phyloP scores from a whole-genome alignment of 2,329 filamentous ascomycete species.

The Trichocomaceae sp. region DNA sequence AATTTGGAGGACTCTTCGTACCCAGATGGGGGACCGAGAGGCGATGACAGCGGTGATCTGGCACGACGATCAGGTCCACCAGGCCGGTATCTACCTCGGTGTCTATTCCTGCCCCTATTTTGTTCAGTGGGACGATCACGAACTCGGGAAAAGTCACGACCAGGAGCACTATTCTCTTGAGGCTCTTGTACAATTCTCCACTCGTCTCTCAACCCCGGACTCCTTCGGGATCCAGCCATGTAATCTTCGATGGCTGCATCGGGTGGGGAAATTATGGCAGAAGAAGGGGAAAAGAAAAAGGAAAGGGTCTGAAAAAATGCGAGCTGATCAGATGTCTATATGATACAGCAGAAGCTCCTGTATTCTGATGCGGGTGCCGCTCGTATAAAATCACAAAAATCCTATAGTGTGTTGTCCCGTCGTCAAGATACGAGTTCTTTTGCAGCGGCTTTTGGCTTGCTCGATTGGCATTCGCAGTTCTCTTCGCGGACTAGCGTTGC shows the following conservation, averaged over 20 bases:
- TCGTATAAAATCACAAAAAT: background rate
- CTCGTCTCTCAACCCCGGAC: slow-evolving; percentile 46
- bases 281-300: background rate
- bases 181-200: slow-evolving; percentile 42
- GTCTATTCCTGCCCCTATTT: slow-evolving; percentile 7
- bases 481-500: slow-evolving; percentile 11
- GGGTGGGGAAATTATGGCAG: slow-evolving; percentile 15
- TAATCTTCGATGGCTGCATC: slow-evolving; percentile 39
- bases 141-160: slow-evolving; percentile 38
- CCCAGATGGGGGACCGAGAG: slow-evolving; percentile 24
- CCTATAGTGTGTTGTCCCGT: slow-evolving; percentile 5
- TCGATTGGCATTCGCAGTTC: slow-evolving; percentile 5
- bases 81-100: slow-evolving; percentile 22
- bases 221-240: slow-evolving; percentile 47
- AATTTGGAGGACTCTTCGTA: slow-evolving; percentile 25
- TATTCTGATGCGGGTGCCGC: background rate
- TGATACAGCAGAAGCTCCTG: background rate
- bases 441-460: slow-evolving; percentile 1
- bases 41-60: slow-evolving; percentile 33
- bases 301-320: background rate
- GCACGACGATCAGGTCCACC: slow-evolving; percentile 36
- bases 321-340: background rate
- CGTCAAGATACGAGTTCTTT: background rate
- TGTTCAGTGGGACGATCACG: slow-evolving; percentile 33
- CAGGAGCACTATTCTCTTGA: slow-evolving; percentile 31